Base-by-base conservation (phyloP, 2,329 filamentous ascomycete genomes). In the Aaosphaeria pasadenensis region DNA sequence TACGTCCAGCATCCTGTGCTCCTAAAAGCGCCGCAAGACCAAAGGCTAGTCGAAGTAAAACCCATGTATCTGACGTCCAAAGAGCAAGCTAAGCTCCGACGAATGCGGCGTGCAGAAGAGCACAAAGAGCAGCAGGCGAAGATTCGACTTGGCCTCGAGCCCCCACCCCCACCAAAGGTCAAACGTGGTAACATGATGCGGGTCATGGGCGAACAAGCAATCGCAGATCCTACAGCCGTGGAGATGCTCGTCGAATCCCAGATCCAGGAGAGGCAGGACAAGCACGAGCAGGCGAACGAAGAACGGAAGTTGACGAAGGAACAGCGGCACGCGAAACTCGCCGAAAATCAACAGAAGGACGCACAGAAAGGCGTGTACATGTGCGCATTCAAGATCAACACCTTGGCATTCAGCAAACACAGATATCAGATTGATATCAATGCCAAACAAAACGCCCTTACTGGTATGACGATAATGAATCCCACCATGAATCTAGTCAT, bases 161-260 rank as follows among this genome's bases (percentile, higher is more conserved):
- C 91, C 3, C 89, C 92, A 17, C 91, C 91, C 30, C 88, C 91
- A 29, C 92, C 94, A 7, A 99, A 97, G 72, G 90, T 99, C 58
- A 97, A 96, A 74, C 95, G 95, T 71, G 89, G 87, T 49, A 99
- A 99, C 70, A 82, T 99, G 66, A 99, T 99, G 94, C 87, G 91
- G 49, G 94, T 99, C 30, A 79, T 96, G 47, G 94, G 94, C 53
- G 90, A 96, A 66, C 87, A 90, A 71, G 86, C 86, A 13, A 92
- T 99, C 57, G 95, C 96, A 66, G 94, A 99, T 71, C 94, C 94
- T 5, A 99, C 95, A 1, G 94, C 94, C 4, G 94, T 99, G 41
- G 94, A 99, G 73, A 90, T 91, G 44, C 85, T 90, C 28, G 94
- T 99, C 44, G 96, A 95, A 69, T 82, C 86, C 45, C 91, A 99